A percentile compares a stretch with the other conserved stretches of the same genome.
These are phyloP conservation scores for Salvia miltiorrhiza DNA, from an alignment of 257 asterid species.

Conservation along the genomic window DNA sequence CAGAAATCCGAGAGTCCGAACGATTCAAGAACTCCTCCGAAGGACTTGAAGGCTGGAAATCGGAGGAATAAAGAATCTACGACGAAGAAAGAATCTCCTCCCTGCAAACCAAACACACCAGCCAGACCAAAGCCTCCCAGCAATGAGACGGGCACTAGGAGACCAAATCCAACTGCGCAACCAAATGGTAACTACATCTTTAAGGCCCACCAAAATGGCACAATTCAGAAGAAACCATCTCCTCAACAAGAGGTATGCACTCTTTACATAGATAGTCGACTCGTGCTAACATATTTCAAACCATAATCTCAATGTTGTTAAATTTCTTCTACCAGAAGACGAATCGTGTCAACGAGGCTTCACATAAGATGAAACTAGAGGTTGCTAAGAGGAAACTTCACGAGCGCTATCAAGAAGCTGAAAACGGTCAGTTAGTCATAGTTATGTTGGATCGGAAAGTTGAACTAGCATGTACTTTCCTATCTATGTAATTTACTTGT, in stretches of 20 bases:
- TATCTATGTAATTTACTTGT: not conserved
- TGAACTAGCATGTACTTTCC: not conserved
- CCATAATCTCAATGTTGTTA: not conserved
- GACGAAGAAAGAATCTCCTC: slow-evolving; percentile 39
- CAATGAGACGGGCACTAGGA: slow-evolving; percentile 32
- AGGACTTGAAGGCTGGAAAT: slow-evolving; percentile 29
- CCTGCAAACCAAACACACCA: slow-evolving; percentile 34
- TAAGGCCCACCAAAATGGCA: slow-evolving; percentile 36
- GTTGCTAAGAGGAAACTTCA: slow-evolving; percentile 69
- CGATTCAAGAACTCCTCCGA: slow-evolving; percentile 20
- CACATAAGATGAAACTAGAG: slow-evolving; percentile 43
- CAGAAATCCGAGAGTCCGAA: slow-evolving; percentile 23
- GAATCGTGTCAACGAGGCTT: slow-evolving; percentile 31
- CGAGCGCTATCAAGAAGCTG: slow-evolving; percentile 66
- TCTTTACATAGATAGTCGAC: not conserved
- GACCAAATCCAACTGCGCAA: slow-evolving; percentile 40
- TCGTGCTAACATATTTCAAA: not conserved
- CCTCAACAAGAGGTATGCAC: slow-evolving; percentile 39
- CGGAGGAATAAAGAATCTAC: slow-evolving; percentile 36
- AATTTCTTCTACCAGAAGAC: slow-evolving; percentile 26
- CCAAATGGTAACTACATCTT: slow-evolving; percentile 27
- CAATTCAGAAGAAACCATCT: slow-evolving; percentile 39
- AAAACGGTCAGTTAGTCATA: slow-evolving; percentile 57
- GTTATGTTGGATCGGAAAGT: not conserved
- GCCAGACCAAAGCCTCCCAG: slow-evolving; percentile 25